phyloP scores from a whole-genome alignment of 2,329 filamentous ascomycete species.

The Chrysoporthe cubensis region DNA sequence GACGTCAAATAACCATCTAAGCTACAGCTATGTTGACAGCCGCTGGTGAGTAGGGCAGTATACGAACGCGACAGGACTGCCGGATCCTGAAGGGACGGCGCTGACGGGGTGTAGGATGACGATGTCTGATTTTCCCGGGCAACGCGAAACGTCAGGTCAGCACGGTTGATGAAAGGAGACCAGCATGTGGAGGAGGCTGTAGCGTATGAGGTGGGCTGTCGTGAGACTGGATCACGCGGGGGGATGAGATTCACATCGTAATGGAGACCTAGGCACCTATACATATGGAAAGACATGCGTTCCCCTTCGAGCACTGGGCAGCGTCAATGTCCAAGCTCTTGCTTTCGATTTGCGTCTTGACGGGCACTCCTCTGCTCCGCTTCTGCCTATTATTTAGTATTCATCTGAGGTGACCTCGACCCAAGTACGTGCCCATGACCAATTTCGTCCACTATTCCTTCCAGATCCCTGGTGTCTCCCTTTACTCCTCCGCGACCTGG shows the following conservation, averaged over 20 bases:
- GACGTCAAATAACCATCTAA: too few relatives aligned
- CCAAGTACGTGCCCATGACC: slow-evolving; percentile 6
- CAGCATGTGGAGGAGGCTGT: too few relatives aligned
- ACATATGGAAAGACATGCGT: background rate
- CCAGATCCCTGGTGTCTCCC: background rate
- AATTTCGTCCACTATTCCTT: background rate
- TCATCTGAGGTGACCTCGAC: background rate
- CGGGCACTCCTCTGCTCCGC: background rate
- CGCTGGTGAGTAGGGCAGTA: too few relatives aligned
- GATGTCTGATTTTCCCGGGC: too few relatives aligned
- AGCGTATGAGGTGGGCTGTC: background rate
- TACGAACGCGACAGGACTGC: too few relatives aligned
- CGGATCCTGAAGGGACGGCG: too few relatives aligned
- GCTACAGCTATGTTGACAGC: too few relatives aligned
- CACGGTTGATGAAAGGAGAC: too few relatives aligned
- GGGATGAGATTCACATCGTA: background rate
- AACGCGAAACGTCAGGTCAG: too few relatives aligned
- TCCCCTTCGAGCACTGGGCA: background rate
- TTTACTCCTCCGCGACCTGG: slow-evolving; percentile 70
- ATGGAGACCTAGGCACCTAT: background rate
- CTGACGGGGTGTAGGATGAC: too few relatives aligned
- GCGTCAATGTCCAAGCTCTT: slow-evolving; percentile 8
- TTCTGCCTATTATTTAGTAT: slow-evolving; percentile 13
- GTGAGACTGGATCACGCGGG: background rate
- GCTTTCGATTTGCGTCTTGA: slow-evolving; percentile 14